Conservation (phyloP, 805 yeast species). For the Cyberlindnera nakhonratchasimensis region DNA sequence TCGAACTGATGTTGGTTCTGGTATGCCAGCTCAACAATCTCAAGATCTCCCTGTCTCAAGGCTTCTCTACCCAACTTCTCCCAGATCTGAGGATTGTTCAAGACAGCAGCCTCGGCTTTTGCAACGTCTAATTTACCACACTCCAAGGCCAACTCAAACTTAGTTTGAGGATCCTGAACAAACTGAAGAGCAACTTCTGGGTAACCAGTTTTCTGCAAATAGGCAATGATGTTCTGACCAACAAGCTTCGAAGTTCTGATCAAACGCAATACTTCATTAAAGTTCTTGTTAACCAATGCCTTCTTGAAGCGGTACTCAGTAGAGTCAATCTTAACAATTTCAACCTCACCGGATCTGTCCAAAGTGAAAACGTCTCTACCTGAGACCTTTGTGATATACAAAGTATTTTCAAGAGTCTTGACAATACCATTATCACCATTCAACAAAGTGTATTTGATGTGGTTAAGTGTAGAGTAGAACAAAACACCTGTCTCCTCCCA, state of each 20-base stretch:
- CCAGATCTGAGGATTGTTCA: constrained; percentile 72
- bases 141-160: constrained; percentile 93
- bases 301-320: constrained; percentile 96
- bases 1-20: constrained; percentile 87
- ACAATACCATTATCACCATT: constrained; percentile 96
- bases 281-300: constrained; percentile 85
- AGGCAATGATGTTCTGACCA: constrained; percentile 95
- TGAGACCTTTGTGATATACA: constrained; percentile 71
- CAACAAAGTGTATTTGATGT: constrained; percentile 86
- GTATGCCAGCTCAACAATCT: constrained; percentile 79
- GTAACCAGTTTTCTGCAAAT: constrained; percentile 89
- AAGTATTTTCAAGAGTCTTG: constrained; percentile 84
- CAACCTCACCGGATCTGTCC: constrained; percentile 82
- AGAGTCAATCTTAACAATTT: constrained; percentile 79
- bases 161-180: constrained; percentile 93
- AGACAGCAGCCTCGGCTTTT: constrained; percentile 77
- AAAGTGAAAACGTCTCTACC: constrained; percentile 76
- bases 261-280: constrained; percentile 85
- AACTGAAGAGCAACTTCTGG: constrained; percentile 97
- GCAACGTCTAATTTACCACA: constrained; percentile 88
- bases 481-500: constrained; percentile 95
- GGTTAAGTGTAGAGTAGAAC: constrained; percentile 91
- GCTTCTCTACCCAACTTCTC: constrained; percentile 83
- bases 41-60: constrained; percentile 80
- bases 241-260: constrained; percentile 87